These are phyloP conservation scores for Aspergillus indologenus DNA, from an alignment of 495 filamentous ascomycete species.

Conservation along the genomic window DNA sequence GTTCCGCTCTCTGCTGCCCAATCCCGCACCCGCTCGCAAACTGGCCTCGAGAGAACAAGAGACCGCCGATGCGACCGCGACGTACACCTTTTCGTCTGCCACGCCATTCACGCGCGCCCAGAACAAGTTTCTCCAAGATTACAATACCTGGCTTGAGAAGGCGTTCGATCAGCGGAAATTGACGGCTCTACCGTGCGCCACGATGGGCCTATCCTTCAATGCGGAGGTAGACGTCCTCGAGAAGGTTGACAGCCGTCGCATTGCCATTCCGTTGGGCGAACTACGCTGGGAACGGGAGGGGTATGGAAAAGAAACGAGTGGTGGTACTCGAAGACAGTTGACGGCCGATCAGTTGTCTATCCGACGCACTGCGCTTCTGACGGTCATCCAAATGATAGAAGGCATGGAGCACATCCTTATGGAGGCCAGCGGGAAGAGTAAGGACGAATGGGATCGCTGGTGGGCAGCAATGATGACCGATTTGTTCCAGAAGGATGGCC, in stretches of 20 bases:
- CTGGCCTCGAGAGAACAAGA: constrained; percentile 56
- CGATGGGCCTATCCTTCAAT: constrained; percentile 72
- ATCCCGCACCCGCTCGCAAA: constrained; percentile 60
- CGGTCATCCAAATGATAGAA: constrained; percentile 84
- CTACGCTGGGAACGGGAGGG: constrained; percentile 82
- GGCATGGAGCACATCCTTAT: constrained; percentile 78
- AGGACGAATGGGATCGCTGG: constrained; percentile 92
- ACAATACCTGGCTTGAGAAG: constrained; percentile 77
- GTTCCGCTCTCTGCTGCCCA: constrained; percentile 71
- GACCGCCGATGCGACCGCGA: constrained; percentile 62
- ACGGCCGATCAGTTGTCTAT: constrained; percentile 71
- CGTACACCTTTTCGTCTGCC: constrained; percentile 78
- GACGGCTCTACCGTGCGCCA: constrained; percentile 73
- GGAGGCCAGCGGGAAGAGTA: constrained; percentile 78
- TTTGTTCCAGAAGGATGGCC: constrained; percentile 73
- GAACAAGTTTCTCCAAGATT: constrained; percentile 79
- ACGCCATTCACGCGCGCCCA: constrained; percentile 74
- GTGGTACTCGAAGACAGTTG: constrained; percentile 47
- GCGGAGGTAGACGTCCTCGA: constrained; percentile 72
- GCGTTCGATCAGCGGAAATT: constrained; percentile 70
- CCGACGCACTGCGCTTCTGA: constrained; percentile 72
- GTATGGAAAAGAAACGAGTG: constrained; percentile 35
- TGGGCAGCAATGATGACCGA: constrained; percentile 81
- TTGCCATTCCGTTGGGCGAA: constrained; percentile 84
- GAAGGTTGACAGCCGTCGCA: constrained; percentile 66